A percentile compares a stretch with the other conserved stretches of the same genome.
Conservation (phyloP, 2,329 filamentous ascomycete genomes). For the Coniochaeta pulveracea region DNA sequence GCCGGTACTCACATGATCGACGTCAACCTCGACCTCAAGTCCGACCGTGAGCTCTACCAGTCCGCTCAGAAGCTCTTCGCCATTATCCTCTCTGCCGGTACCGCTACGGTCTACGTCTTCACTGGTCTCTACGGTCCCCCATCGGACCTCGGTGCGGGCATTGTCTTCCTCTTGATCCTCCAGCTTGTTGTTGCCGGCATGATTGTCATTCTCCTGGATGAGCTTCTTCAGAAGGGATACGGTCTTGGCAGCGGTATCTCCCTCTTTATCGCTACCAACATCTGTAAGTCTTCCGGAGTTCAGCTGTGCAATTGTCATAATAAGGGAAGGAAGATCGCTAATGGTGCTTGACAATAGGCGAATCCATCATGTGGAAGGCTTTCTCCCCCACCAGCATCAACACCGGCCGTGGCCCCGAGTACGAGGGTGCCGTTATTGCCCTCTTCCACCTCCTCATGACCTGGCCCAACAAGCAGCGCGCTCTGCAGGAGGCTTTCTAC, state of each 20-base stretch:
- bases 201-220: conserved; percentile 97
- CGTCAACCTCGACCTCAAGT: conserved; percentile 99
- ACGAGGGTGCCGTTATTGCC: conserved; percentile 95
- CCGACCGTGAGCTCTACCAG: conserved; percentile 98
- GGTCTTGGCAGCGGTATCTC: conserved; percentile 97
- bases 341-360: no score
- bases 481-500: conserved; percentile 97
- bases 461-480: conserved; percentile 98
- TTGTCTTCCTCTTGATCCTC: conserved; percentile 95
- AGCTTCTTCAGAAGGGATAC: conserved; percentile 98
- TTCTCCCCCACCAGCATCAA: conserved; percentile 99
- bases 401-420: conserved; percentile 96
- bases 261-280: conserved; percentile 99
- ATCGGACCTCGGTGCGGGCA: conserved; percentile 90
- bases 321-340: no score
- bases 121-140: conserved; percentile 96
- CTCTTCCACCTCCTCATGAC: conserved; percentile 97
- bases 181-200: conserved; percentile 96
- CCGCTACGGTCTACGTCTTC: conserved; percentile 96
- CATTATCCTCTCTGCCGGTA: conserved; percentile 94
- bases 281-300: no score
- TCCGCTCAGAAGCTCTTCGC: conserved; percentile 98
- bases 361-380: conserved; percentile 99
- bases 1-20: conserved; percentile 99
- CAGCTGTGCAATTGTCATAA: no score